phyloP scores from a whole-genome alignment of 2,329 filamentous ascomycete genomes.

The Paecilomyces variotii region DNA sequence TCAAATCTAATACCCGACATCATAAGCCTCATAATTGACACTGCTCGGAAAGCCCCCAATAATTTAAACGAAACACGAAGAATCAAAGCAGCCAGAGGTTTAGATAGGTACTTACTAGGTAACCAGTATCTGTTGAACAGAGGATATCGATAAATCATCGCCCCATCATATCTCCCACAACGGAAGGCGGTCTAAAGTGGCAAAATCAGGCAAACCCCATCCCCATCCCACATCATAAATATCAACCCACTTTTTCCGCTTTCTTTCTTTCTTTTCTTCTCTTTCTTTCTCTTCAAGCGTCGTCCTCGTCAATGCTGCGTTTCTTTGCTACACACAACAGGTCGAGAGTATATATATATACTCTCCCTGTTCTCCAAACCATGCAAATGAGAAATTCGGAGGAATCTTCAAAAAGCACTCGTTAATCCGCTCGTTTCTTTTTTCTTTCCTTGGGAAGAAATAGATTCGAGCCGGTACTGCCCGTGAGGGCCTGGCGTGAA shows the following conservation, averaged over 20 bases:
- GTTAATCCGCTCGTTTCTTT: constrained; percentile 36
- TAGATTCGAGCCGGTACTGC: constrained; percentile 47
- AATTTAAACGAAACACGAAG: too few species aligned
- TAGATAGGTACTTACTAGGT: too few species aligned
- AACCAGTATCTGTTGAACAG: too few species aligned
- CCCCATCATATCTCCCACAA: neutral
- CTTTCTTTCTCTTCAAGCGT: constrained; percentile 53
- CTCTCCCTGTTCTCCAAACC: constrained; percentile 17
- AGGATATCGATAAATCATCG: too few species aligned
- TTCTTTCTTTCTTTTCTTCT: constrained; percentile 19
- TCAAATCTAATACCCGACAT: too few species aligned
- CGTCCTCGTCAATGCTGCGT: constrained; percentile 87
- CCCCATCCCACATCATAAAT: constrained; percentile 1
- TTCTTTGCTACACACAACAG: constrained; percentile 85
- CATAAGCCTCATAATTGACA: too few species aligned
- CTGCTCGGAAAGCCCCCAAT: too few species aligned
- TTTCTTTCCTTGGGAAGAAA: constrained; percentile 11
- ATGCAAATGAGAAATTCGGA: constrained; percentile 98
- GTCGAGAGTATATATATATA: constrained; percentile 13
- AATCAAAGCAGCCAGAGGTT: too few species aligned
- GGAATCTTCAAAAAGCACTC: constrained; percentile 66
- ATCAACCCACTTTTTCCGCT: neutral
- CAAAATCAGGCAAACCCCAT: constrained; percentile 3
- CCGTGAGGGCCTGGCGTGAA: constrained; percentile 81
- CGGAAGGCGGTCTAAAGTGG: neutral